Percentiles rank a stretch among this genome's conserved stretches.
These are phyloP conservation scores for Purshia tridentata DNA, from an alignment of 306 rosid species.

Conservation along the genomic window DNA sequence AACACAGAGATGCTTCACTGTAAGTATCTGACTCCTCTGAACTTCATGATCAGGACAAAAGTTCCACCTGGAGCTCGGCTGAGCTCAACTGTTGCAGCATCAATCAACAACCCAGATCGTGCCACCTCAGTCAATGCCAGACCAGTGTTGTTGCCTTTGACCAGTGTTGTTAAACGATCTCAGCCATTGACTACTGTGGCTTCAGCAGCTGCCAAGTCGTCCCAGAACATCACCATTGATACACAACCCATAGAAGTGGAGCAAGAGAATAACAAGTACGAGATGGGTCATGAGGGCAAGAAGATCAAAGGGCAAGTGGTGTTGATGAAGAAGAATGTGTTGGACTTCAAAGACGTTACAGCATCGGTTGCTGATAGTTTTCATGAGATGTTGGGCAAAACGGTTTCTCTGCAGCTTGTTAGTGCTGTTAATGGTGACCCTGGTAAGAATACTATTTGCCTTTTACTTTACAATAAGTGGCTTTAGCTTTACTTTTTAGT, in stretches of 20 bases:
- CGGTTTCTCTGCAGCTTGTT: conserved; percentile 56
- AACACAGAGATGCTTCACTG: conserved; percentile 14
- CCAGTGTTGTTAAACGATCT: conserved; percentile 11
- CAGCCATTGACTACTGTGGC: conserved; percentile 24
- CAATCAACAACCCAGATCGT: conserved; percentile 3
- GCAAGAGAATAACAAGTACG: too few species aligned
- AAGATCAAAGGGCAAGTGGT: conserved; percentile 58
- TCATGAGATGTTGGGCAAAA: conserved; percentile 54
- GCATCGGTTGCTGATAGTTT: conserved; percentile 54
- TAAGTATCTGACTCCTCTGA: conserved; percentile 6
- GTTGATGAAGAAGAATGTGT: conserved; percentile 70
- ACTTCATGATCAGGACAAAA: not conserved
- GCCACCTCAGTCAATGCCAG: not conserved
- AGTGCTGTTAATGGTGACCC: conserved; percentile 47
- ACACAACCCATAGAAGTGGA: not conserved
- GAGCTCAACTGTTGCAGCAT: conserved; percentile 3
- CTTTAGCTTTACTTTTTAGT: too few species aligned
- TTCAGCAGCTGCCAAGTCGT: conserved; percentile 16
- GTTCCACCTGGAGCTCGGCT: conserved; percentile 8
- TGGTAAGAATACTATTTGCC: conserved; percentile 30
- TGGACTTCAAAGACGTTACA: conserved; percentile 64
- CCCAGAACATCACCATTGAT: conserved; percentile 17
- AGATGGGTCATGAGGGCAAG: not conserved
- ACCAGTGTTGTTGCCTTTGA: not conserved
- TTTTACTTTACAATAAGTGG: too few species aligned